Percentiles rank a stretch among this genome's conserved stretches.
Evolutionary conservation across 2,329 filamentous ascomycete genomes (phyloP).

Genomic region (Aspergillus vadensis): DNA sequence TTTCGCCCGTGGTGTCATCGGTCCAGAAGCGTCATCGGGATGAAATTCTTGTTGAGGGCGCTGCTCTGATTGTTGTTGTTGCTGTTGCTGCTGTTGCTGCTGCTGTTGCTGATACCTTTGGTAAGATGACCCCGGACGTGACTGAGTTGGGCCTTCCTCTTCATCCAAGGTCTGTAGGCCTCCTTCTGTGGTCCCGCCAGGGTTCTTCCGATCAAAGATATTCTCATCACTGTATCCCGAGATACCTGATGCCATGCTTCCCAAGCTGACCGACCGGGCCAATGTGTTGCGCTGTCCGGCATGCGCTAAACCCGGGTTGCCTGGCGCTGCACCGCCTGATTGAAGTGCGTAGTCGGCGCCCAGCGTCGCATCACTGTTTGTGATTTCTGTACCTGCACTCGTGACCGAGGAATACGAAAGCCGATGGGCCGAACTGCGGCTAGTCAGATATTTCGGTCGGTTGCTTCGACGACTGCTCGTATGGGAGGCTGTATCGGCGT

Average conservation of each 20-base stretch:
- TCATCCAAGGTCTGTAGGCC: constrained; percentile 62
- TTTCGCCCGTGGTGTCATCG: constrained; percentile 71
- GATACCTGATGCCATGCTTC: constrained; percentile 80
- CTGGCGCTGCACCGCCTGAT: constrained; percentile 72
- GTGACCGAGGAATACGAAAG: constrained; percentile 61
- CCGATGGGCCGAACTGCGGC: constrained; percentile 58
- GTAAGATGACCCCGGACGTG: constrained; percentile 41
- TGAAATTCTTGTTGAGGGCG: constrained; percentile 34
- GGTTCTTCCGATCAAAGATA: constrained; percentile 45
- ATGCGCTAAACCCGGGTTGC: constrained; percentile 27
- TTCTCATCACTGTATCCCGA: constrained; percentile 57
- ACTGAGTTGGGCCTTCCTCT: constrained; percentile 50
- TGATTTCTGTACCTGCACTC: constrained; percentile 60
- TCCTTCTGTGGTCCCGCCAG: constrained; percentile 46
- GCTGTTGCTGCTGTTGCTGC: constrained; percentile 32
- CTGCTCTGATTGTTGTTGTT: constrained; percentile 6
- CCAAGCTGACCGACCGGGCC: constrained; percentile 78
- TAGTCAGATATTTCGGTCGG: constrained; percentile 58
- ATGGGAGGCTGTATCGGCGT: constrained; percentile 23
- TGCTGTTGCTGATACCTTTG: constrained; percentile 14
- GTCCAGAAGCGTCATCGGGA: constrained; percentile 47
- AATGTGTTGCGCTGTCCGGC: constrained; percentile 50
- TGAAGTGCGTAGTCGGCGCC: constrained; percentile 81
- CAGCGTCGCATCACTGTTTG: constrained; percentile 71
- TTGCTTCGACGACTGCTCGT: constrained; percentile 39